These are phyloP conservation scores for Leptodermis oblonga DNA, from an alignment of 257 asterid genomes.

Conservation along the genomic window DNA sequence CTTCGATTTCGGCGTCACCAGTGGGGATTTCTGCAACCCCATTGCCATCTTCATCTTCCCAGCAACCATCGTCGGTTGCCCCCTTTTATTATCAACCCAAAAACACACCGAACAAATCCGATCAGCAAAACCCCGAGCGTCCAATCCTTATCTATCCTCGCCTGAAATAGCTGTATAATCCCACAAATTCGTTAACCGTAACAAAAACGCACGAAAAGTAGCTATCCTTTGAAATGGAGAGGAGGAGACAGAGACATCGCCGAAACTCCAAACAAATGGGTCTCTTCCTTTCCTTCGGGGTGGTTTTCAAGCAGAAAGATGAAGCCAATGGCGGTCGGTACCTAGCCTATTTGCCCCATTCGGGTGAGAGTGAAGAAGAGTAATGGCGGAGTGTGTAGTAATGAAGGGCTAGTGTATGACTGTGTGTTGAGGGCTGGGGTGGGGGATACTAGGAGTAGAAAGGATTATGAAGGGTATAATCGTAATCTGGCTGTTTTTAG, in stretches of 20 bases:
- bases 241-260: conserved; percentile 5
- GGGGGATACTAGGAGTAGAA: background rate
- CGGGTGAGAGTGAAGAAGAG: background rate
- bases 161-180: conserved; percentile 10
- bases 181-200: no score
- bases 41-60: conserved; percentile 72
- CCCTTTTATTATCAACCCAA: background rate
- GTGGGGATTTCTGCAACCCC: conserved; percentile 71
- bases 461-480: no score
- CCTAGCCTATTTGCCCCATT: background rate
- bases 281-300: background rate
- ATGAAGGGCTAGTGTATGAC: no score
- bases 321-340: conserved; percentile 1
- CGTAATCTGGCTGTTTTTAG: conserved; percentile 1
- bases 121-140: background rate
- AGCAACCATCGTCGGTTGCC: conserved; percentile 55
- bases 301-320: no score
- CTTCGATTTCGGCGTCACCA: conserved; percentile 32
- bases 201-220: background rate
- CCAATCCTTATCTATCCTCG: conserved; percentile 4
- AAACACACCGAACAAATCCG: background rate
- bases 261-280: conserved; percentile 6
- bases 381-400: background rate
- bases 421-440: background rate
- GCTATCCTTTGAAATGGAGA: background rate